Evolutionary conservation across 2,329 filamentous ascomycete species (phyloP).

Genomic region (Gaeumannomyces tritici): DNA sequence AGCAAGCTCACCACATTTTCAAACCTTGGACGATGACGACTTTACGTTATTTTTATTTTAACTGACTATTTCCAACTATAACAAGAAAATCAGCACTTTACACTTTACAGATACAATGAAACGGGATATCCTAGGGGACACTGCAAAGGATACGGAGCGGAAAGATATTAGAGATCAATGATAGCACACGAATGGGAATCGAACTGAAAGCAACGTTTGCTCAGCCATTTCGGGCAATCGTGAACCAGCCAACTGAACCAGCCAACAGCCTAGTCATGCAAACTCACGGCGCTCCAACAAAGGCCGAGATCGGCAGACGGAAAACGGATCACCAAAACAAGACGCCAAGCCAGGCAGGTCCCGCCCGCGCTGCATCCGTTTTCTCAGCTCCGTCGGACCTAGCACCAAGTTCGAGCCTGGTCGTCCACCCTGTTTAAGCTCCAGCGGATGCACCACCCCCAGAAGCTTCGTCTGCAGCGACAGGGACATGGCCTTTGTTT

Average conservation of each 20-base stretch:
- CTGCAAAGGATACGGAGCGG: too few relatives aligned
- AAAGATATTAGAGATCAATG: too few relatives aligned
- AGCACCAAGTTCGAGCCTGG: background rate
- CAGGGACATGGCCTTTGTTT: background rate
- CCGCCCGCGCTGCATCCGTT: conserved; percentile 1
- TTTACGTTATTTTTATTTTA: background rate
- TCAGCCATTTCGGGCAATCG: too few relatives aligned
- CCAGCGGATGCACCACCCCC: background rate
- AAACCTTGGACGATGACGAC: background rate
- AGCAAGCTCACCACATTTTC: background rate
- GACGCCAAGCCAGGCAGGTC: background rate
- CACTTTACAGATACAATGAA: too few relatives aligned
- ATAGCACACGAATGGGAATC: too few relatives aligned
- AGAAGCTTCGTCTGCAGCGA: background rate
- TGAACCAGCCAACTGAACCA: too few relatives aligned
- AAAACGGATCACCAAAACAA: background rate
- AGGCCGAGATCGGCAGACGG: background rate
- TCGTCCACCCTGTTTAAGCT: background rate
- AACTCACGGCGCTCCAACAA: too few relatives aligned
- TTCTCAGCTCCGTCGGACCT: background rate
- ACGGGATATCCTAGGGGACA: too few relatives aligned
- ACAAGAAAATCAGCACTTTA: too few relatives aligned
- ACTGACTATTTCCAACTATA: too few relatives aligned
- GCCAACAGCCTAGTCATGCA: background rate
- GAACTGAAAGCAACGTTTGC: too few relatives aligned